Percentiles rank a stretch among this genome's conserved stretches.
Conservation (phyloP, 345 rosid genomes). For the Euphorbia pulcherrima region DNA sequence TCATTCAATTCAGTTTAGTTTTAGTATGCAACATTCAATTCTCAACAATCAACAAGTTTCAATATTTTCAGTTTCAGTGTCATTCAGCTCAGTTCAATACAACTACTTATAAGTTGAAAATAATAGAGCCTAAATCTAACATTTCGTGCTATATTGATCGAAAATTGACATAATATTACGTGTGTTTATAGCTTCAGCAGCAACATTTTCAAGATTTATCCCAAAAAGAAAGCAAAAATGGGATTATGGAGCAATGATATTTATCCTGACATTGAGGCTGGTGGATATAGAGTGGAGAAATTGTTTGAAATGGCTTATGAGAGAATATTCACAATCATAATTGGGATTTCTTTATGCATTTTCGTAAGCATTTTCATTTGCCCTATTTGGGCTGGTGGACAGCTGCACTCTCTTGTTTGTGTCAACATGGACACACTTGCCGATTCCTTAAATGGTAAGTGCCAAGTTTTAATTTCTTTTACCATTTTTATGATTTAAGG, state of each 20-base stretch:
- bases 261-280: conserved; percentile 45
- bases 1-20: too few species aligned
- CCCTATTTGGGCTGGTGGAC: conserved; percentile 45
- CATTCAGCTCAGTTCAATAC: too few species aligned
- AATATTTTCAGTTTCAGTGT: too few species aligned
- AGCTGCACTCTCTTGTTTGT: conserved; percentile 24
- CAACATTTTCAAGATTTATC: conserved; percentile 40
- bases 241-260: conserved; percentile 45
- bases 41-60: too few species aligned
- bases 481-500: too few species aligned
- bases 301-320: conserved; percentile 33
- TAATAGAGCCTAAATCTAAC: too few species aligned
- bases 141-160: too few species aligned
- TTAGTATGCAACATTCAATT: too few species aligned
- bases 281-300: conserved; percentile 34
- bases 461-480: background rate
- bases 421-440: conserved; percentile 43
- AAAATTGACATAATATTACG: background rate
- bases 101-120: too few species aligned
- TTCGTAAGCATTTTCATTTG: conserved; percentile 32
- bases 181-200: conserved; percentile 34
- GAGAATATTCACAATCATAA: conserved; percentile 34
- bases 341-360: conserved; percentile 39
- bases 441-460: conserved; percentile 37
- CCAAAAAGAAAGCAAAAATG: conserved; percentile 34